A percentile compares a stretch with the other conserved stretches of the same genome.
phyloP scores from a whole-genome alignment of 1,139 yeast genomes.

The Nematodospora anomalae region DNA sequence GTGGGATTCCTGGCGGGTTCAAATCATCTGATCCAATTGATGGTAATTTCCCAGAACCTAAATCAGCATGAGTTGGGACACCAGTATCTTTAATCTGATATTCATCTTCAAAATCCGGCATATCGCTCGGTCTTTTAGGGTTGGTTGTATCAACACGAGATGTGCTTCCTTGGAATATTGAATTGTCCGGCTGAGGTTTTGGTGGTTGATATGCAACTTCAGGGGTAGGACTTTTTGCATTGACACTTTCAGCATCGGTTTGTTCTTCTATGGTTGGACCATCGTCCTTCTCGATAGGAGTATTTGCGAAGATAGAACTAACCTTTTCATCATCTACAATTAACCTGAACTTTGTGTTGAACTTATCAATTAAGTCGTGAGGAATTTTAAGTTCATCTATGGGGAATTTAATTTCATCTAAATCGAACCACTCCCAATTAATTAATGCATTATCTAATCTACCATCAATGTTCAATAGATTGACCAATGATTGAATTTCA shows the following conservation, averaged over 20 bases:
- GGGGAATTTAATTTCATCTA: slow-evolving; percentile 24
- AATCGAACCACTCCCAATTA: slow-evolving; percentile 25
- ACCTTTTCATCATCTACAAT: slow-evolving; percentile 16
- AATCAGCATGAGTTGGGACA: slow-evolving; percentile 8
- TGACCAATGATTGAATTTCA: slow-evolving; percentile 14
- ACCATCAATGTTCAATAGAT: slow-evolving; percentile 16
- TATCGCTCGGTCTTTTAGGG: slow-evolving; percentile 26
- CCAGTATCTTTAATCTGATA: slow-evolving; percentile 34
- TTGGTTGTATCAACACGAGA: neutral
- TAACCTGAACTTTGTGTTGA: slow-evolving; percentile 21
- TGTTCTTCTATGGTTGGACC: slow-evolving; percentile 16
- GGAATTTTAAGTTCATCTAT: slow-evolving; percentile 23
- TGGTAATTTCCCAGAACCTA: slow-evolving; percentile 20
- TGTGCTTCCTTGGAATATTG: slow-evolving; percentile 6
- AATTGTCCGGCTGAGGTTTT: slow-evolving; percentile 6
- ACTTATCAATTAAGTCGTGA: slow-evolving; percentile 23
- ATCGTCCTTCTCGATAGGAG: slow-evolving; percentile 2
- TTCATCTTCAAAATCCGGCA: slow-evolving; percentile 62
- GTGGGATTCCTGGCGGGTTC: slow-evolving; percentile 48
- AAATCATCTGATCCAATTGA: slow-evolving; percentile 52
- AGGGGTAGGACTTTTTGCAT: slow-evolving; percentile 12
- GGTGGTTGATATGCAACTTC: slow-evolving; percentile 13
- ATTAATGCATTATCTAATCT: slow-evolving; percentile 24
- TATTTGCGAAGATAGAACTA: slow-evolving; percentile 14
- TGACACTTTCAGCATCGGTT: slow-evolving; percentile 13